Conservation (phyloP, 495 filamentous ascomycete species). For the Lindgomyces ingoldianus region DNA sequence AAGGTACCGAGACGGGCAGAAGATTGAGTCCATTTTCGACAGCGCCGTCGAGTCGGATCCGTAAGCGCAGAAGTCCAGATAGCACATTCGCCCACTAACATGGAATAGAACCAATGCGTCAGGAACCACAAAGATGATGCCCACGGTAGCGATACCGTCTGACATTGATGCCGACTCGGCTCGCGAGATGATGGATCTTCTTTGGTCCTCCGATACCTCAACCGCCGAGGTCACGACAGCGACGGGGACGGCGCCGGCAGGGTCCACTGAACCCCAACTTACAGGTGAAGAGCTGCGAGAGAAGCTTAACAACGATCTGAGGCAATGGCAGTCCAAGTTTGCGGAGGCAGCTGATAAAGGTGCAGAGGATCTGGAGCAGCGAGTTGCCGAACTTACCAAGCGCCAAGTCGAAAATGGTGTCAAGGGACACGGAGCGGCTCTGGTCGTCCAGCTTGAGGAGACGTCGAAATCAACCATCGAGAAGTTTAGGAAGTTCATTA, state of each 20-base stretch:
- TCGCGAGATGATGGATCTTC: slow-evolving; percentile 17
- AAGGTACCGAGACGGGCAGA: slow-evolving; percentile 71
- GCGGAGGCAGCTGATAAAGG: slow-evolving; percentile 78
- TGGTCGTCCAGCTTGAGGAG: slow-evolving; percentile 68
- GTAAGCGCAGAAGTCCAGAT: not conserved
- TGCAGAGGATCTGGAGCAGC: slow-evolving; percentile 64
- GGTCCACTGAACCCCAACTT: slow-evolving; percentile 15
- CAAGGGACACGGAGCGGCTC: slow-evolving; percentile 64
- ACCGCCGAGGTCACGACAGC: slow-evolving; percentile 9
- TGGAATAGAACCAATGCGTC: not conserved
- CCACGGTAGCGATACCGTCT: slow-evolving; percentile 9
- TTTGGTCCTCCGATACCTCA: slow-evolving; percentile 26
- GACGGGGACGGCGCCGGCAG: slow-evolving; percentile 23
- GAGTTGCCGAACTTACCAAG: slow-evolving; percentile 76
- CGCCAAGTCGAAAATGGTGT: slow-evolving; percentile 67
- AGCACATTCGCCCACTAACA: not conserved
- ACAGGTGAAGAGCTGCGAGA: slow-evolving; percentile 56
- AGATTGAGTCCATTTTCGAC: slow-evolving; percentile 59
- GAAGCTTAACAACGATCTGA: slow-evolving; percentile 74
- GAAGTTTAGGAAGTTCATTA: slow-evolving; percentile 67
- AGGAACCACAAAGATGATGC: not conserved
- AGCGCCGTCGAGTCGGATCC: slow-evolving; percentile 56
- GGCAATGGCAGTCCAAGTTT: slow-evolving; percentile 83
- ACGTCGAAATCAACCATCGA: slow-evolving; percentile 62
- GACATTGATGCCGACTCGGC: slow-evolving; percentile 20